A percentile compares a stretch with the other conserved stretches of the same genome.
These are phyloP conservation scores for Colletotrichum salicis DNA, from an alignment of 2,329 filamentous ascomycete species.

Conservation along the genomic window DNA sequence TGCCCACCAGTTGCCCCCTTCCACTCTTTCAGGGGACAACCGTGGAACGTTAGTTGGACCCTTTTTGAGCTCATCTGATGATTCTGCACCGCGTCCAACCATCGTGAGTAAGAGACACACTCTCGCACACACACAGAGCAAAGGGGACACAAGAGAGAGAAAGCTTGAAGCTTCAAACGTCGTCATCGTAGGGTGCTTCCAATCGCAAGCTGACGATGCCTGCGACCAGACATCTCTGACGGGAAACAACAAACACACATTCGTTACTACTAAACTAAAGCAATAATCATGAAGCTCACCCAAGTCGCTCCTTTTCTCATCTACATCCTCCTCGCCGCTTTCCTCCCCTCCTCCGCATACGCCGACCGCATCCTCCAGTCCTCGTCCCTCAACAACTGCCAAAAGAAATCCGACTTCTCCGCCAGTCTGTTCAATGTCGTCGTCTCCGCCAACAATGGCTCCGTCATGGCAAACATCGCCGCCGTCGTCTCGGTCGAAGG, in stretches of 20 bases:
- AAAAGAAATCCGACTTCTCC: slow-evolving; percentile 84
- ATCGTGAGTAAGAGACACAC: neutral
- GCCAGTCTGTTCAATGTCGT: slow-evolving; percentile 89
- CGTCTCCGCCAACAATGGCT: slow-evolving; percentile 80
- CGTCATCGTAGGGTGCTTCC: neutral
- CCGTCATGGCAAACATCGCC: slow-evolving; percentile 78
- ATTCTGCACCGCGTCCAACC: neutral
- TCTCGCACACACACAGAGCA: neutral
- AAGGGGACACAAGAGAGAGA: neutral
- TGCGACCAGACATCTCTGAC: neutral
- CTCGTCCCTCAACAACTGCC: slow-evolving; percentile 85
- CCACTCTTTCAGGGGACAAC: neutral
- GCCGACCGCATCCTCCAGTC: slow-evolving; percentile 79
- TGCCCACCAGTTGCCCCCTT: neutral
- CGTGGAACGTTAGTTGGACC: neutral
- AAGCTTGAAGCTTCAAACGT: neutral
- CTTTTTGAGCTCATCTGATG: neutral
- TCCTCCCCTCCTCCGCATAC: slow-evolving; percentile 57
- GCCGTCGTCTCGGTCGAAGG: slow-evolving; percentile 86
- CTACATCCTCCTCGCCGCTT: slow-evolving; percentile 55
- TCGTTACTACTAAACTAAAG: neutral
- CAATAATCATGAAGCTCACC: slow-evolving; percentile 23
- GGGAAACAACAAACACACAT: neutral
- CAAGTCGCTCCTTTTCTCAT: slow-evolving; percentile 46
- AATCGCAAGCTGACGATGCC: neutral